Percentiles rank a stretch among this genome's conserved stretches.
These are phyloP conservation scores for Phoenix dactylifera DNA, from an alignment of 176 grass and related monocot species.

Conservation along the genomic window DNA sequence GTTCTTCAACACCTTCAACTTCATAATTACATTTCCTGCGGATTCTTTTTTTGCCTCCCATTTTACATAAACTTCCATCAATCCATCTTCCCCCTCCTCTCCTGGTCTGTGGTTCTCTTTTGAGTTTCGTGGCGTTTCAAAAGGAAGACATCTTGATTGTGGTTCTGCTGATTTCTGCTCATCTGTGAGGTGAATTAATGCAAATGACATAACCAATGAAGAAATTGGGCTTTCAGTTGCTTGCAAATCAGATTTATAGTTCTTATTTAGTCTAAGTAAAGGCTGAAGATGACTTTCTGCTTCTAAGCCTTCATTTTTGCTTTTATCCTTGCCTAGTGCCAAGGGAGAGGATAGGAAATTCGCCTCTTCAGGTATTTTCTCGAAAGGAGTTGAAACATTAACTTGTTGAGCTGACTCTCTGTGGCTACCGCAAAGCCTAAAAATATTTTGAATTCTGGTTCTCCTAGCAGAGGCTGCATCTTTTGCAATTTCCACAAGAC, in stretches of 20 bases:
- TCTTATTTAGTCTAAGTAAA: not conserved
- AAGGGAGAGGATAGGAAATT: conserved; percentile 26
- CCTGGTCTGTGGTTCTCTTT: conserved; percentile 21
- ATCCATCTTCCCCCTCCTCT: conserved; percentile 17
- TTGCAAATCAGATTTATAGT: conserved; percentile 30
- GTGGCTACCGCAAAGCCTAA: conserved; percentile 74
- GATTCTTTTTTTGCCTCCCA: conserved; percentile 58
- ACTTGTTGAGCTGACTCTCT: conserved; percentile 41
- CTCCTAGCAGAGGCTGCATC: conserved; percentile 36
- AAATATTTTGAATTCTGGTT: conserved; percentile 70
- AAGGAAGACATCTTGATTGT: conserved; percentile 8
- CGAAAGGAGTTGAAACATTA: conserved; percentile 15
- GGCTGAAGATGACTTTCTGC: not conserved
- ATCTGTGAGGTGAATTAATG: conserved; percentile 21
- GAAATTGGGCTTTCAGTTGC: conserved; percentile 36
- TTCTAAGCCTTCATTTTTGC: not conserved
- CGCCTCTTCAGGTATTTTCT: conserved; percentile 37
- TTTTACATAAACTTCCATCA: conserved; percentile 82
- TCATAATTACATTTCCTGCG: conserved; percentile 49
- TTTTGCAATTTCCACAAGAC: conserved; percentile 17
- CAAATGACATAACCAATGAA: conserved; percentile 28
- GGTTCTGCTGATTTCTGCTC: conserved; percentile 12
- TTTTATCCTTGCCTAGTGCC: not conserved
- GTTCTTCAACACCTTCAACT: conserved; percentile 41
- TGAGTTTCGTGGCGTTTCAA: conserved; percentile 12